A percentile compares a stretch with the other conserved stretches of the same genome.
phyloP scores from a whole-genome alignment of 2,329 filamentous ascomycete genomes.

The Didymella keratinophila region DNA sequence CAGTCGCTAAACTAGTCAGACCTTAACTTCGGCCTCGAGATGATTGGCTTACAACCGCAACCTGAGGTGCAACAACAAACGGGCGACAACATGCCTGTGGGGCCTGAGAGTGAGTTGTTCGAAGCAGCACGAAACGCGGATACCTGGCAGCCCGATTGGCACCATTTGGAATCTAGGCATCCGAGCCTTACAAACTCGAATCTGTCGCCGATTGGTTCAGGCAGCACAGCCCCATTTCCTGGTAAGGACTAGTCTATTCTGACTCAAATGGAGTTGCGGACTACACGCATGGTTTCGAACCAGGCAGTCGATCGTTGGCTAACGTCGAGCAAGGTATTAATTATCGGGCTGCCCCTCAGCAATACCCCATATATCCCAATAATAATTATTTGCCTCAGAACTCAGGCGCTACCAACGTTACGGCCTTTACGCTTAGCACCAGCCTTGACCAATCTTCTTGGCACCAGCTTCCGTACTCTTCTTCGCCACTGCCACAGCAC shows the following conservation, averaged over 20 bases:
- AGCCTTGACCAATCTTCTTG: constrained; percentile 36
- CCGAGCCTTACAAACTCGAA: constrained; percentile 29
- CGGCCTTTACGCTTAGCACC: constrained; percentile 41
- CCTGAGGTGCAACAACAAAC: constrained; percentile 37
- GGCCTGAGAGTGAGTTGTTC: constrained; percentile 33
- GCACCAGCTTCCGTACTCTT: constrained; percentile 32
- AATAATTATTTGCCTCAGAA: constrained; percentile 39
- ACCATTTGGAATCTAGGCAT: constrained; percentile 33
- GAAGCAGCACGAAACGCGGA: constrained; percentile 45
- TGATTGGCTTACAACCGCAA: constrained; percentile 40
- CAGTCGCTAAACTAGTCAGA: constrained; percentile 44
- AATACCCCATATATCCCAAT: constrained; percentile 32
- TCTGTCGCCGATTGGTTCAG: constrained; percentile 19
- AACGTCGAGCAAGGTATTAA: constrained; percentile 40
- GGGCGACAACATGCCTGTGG: constrained; percentile 25
- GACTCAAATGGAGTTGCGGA: constrained; percentile 34
- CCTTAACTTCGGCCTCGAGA: constrained; percentile 40
- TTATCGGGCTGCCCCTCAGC: constrained; percentile 36
- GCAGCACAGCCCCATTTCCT: constrained; percentile 27
- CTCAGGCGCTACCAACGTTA: constrained; percentile 41
- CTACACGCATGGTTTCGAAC: constrained; percentile 37
- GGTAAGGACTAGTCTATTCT: constrained; percentile 33
- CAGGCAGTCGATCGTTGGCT: constrained; percentile 27
- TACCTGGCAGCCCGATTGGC: constrained; percentile 35
- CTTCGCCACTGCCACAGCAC: constrained; percentile 46